Conservation (phyloP, 805 yeast genomes). For the Candida ovalis region DNA sequence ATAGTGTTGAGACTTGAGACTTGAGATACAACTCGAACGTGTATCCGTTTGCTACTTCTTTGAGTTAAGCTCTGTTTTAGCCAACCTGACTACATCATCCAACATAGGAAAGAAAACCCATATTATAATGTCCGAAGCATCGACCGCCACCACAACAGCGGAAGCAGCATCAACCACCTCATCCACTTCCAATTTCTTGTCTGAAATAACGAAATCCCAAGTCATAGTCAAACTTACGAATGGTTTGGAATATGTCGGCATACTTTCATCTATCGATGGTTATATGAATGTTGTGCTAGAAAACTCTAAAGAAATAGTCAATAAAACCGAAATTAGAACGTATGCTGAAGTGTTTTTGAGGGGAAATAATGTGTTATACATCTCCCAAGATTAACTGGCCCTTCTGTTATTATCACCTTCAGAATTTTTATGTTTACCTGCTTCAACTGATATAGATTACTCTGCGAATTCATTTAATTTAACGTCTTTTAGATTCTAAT, state of each 20-base stretch:
- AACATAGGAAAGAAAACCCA: neutral
- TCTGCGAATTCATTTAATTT: too few relatives aligned
- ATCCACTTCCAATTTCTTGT: conserved; percentile 65
- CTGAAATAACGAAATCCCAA: conserved; percentile 71
- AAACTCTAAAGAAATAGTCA: conserved; percentile 63
- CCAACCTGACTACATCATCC: too few relatives aligned
- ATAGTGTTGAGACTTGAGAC: too few relatives aligned
- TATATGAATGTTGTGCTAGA: conserved; percentile 93
- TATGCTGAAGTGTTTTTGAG: conserved; percentile 78
- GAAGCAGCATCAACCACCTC: conserved; percentile 7
- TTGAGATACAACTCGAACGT: too few relatives aligned
- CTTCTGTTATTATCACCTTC: neutral
- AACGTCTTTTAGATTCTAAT: too few relatives aligned
- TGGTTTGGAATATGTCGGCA: conserved; percentile 80
- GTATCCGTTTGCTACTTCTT: too few relatives aligned
- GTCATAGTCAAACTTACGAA: conserved; percentile 83
- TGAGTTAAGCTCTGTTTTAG: too few relatives aligned
- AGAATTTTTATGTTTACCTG: neutral
- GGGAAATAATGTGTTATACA: conserved; percentile 74
- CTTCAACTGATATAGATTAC: too few relatives aligned
- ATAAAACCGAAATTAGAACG: conserved; percentile 46
- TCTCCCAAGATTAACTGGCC: conserved; percentile 20
- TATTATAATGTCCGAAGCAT: conserved; percentile 12
- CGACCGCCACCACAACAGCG: neutral
- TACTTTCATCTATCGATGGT: conserved; percentile 78